Evolutionary conservation across 2,329 filamentous ascomycete species (phyloP).

Genomic region (Venturia effusa): DNA sequence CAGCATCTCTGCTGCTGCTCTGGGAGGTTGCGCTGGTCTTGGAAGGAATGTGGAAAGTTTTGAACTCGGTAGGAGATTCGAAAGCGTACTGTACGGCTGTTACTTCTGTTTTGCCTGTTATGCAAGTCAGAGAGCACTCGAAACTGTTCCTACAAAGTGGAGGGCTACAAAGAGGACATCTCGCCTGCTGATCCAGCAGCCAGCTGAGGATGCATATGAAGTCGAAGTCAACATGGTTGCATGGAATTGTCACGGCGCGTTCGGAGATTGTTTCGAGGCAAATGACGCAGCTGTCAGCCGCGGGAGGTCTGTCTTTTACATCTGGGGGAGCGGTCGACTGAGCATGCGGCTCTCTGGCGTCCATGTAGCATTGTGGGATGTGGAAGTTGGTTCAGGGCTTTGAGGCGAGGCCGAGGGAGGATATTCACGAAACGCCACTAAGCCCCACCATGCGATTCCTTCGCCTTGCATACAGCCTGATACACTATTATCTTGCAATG

Average conservation of each 20-base stretch:
- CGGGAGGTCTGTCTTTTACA: not conserved
- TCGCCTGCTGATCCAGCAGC: conserved; percentile 55
- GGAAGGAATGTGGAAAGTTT: conserved; percentile 45
- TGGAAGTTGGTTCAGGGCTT: no score
- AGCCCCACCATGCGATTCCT: not conserved
- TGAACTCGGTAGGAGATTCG: conserved; percentile 40
- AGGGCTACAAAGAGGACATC: conserved; percentile 82
- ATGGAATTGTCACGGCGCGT: conserved; percentile 61
- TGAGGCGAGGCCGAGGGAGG: no score
- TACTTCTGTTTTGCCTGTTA: conserved; percentile 43
- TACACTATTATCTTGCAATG: no score
- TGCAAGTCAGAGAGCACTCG: no score
- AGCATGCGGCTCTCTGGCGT: not conserved
- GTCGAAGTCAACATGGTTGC: conserved; percentile 72
- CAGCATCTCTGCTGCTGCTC: conserved; percentile 4
- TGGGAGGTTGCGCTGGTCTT: conserved; percentile 10
- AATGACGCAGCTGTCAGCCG: conserved; percentile 65
- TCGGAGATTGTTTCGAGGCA: conserved; percentile 71
- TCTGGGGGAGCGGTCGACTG: not conserved
- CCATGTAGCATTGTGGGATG: not conserved
- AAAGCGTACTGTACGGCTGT: conserved; percentile 56
- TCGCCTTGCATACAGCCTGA: not conserved
- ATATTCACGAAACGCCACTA: no score
- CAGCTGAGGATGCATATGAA: conserved; percentile 76
- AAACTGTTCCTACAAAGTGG: no score